Base-by-base conservation (phyloP, 2,329 filamentous ascomycete species). In the Chrysoporthe austroafricana region DNA sequence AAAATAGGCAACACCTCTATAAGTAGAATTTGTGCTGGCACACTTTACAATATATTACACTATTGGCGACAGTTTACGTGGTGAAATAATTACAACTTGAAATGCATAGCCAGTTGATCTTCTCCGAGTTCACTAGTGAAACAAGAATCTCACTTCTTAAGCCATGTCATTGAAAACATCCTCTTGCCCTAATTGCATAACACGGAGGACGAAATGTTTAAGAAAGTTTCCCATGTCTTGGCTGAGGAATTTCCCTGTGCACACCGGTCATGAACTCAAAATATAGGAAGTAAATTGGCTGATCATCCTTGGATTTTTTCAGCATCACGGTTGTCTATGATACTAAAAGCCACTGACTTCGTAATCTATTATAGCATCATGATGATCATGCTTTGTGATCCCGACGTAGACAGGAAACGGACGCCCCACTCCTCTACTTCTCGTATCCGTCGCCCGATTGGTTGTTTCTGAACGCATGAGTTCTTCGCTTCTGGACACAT, bases 401-500 rank as follows among this genome's bases (percentile, higher is more conserved):
- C 48, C 26, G 48, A 32, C 9, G 11, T 26, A 52, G 21, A 52
- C 21, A 32, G 8, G 6, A 21, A 50, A 21, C 46, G 9, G 4
- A 32, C 4, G 7, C 21, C 13, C 21, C 13, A 54, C 26, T 26
- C 13, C 34, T 58, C 18, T 42, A 58, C 2, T 58, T 58, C 56
- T 21, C 56, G 34, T 39, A 7, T 14, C 32, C 54, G 11, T 44
- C 36, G n/a, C 26, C 26, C 18, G 6, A 18, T 2, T 60, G 42
- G 43, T 48, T 61, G 39, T 61, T 43, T n/a, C 36, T 59, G 52
- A 21, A 46, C 13, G 36, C 67, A 9, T 44, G 50, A 26, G 66
- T 66, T 8, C 60, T 52, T 26, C 64, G 48, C n/a, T 54, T 34
- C 18, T 46, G 36, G 4, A 36, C 58, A 36, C 59, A 66, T 56